Evolutionary conservation across 208 protist genomes (phyloP).

Genomic region (Strigomonas oncopelti): DNA sequence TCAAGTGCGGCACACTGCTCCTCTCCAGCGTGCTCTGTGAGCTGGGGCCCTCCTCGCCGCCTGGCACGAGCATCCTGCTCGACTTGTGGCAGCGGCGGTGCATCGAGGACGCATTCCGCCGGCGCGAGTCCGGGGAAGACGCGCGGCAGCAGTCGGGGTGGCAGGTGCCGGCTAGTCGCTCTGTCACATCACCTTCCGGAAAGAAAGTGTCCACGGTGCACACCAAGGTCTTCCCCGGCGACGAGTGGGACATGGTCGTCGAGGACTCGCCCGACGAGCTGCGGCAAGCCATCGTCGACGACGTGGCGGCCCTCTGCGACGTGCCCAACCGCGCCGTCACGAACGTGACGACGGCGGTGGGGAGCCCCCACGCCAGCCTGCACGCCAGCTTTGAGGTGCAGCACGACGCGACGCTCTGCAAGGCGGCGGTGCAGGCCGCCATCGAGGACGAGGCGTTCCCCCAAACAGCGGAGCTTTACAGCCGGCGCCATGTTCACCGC

Average conservation of each 20-base stretch:
- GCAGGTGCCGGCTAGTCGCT: neutral
- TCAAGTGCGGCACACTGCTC: neutral
- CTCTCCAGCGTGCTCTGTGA: conserved; percentile 21
- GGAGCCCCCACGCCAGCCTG: neutral
- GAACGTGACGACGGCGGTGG: neutral
- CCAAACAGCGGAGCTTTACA: conserved; percentile 11
- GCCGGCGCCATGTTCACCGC: neutral
- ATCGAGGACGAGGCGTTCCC: conserved; percentile 21
- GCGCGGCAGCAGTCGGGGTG: neutral
- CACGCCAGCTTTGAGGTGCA: conserved; percentile 19
- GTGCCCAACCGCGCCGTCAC: conserved; percentile 8
- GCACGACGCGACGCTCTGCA: conserved; percentile 13
- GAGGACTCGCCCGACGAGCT: conserved; percentile 8
- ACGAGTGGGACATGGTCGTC: conserved; percentile 17
- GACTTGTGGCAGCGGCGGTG: conserved; percentile 8
- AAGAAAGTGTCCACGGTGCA: conserved; percentile 10
- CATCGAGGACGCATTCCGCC: conserved; percentile 12
- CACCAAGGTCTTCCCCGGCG: conserved; percentile 11
- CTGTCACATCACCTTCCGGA: neutral
- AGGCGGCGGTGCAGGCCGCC: conserved; percentile 16
- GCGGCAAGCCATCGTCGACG: neutral
- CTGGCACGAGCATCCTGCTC: conserved; percentile 6
- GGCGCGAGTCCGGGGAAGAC: neutral
- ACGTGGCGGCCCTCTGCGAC: conserved; percentile 6
- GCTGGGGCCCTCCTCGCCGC: conserved; percentile 14